Evolutionary conservation across 805 yeast genomes (phyloP).

Genomic region (Sugiyamaella floridensis): DNA sequence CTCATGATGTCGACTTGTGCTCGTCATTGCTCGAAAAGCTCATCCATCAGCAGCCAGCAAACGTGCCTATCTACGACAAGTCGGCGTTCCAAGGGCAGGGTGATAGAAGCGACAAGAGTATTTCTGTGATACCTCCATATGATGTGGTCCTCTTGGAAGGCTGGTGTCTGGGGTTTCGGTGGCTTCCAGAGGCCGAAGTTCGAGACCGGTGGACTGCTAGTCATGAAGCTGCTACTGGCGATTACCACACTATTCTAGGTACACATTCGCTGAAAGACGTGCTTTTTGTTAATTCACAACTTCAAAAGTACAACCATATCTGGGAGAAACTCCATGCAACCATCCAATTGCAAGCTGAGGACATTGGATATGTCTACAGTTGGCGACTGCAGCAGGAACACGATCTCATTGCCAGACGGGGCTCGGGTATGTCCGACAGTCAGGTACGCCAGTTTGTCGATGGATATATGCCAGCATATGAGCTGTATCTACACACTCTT

Average conservation of each 20-base stretch:
- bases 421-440: constrained; percentile 73
- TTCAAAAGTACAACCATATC: constrained; percentile 43
- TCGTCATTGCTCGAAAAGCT: constrained; percentile 32
- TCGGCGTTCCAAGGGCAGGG: constrained; percentile 67
- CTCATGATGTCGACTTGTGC: constrained; percentile 63
- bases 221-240: constrained; percentile 7
- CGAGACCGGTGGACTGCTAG: constrained; percentile 25
- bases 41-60: constrained; percentile 27
- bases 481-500: constrained; percentile 40
- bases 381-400: constrained; percentile 81
- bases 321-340: constrained; percentile 58
- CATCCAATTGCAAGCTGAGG: constrained; percentile 54
- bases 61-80: constrained; percentile 73
- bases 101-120: constrained; percentile 52
- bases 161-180: constrained; percentile 80
- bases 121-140: constrained; percentile 31
- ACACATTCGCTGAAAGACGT: constrained; percentile 29
- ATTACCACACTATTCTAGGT: constrained; percentile 12
- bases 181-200: constrained; percentile 33
- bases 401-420: constrained; percentile 43
- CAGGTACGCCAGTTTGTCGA: constrained; percentile 65
- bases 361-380: constrained; percentile 53
- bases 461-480: constrained; percentile 82
- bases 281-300: constrained; percentile 43
- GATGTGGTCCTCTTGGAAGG: constrained; percentile 82